Conservation (phyloP, 176 grass and related monocot species). For the Bothriochloa decipiens region DNA sequence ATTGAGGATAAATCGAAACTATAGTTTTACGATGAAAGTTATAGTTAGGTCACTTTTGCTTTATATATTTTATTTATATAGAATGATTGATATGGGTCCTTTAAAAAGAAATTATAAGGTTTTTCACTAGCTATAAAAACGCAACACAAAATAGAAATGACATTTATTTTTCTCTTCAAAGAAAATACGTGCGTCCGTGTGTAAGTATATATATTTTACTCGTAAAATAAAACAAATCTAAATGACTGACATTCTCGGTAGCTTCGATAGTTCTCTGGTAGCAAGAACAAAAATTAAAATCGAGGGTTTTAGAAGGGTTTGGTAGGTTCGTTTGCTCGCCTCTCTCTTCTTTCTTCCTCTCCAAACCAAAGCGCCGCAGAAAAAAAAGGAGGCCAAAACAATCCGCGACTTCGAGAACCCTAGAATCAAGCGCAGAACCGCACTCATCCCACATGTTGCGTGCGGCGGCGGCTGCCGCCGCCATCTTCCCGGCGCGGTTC, state of each 20-base stretch:
- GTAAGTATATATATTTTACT: no score
- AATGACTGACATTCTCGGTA: background rate
- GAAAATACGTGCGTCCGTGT: background rate
- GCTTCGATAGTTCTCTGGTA: background rate
- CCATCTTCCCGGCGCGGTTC: conserved; percentile 55
- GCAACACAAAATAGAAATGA: background rate
- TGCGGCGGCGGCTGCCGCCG: conserved; percentile 46
- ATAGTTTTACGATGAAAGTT: background rate
- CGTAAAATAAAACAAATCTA: background rate
- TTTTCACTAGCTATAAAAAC: no score
- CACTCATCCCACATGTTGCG: conserved; percentile 43
- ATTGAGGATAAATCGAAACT: background rate
- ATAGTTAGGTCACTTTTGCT: background rate
- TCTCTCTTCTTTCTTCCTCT: conserved; percentile 38
- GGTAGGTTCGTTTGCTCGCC: conserved; percentile 3
- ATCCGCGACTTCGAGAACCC: conserved; percentile 33
- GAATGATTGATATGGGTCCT: no score
- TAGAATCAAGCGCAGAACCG: conserved; percentile 36
- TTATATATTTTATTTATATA: background rate
- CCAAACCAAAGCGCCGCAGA: conserved; percentile 36
- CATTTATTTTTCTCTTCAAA: background rate
- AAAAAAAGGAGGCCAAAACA: background rate
- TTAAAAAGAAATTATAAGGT: no score
- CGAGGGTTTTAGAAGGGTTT: conserved; percentile 86
- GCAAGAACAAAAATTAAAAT: conserved; percentile 1